phyloP scores from a whole-genome alignment of 2,329 filamentous ascomycete species.

The Xylaria sp. region DNA sequence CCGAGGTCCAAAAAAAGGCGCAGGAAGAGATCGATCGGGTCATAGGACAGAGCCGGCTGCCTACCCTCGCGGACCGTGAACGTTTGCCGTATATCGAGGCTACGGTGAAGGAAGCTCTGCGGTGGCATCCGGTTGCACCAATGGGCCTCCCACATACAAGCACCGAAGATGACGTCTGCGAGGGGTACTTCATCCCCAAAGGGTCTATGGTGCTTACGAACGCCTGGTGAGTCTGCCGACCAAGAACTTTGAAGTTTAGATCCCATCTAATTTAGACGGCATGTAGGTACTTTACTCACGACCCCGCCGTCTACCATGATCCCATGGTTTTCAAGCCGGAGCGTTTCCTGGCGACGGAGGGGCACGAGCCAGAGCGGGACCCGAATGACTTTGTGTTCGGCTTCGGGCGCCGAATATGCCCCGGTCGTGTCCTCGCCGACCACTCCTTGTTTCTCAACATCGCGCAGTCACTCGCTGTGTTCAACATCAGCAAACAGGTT shows the following conservation, averaged over 20 bases:
- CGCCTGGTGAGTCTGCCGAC: constrained; percentile 2
- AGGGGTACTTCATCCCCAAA: constrained; percentile 25
- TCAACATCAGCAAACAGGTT: constrained; percentile 44
- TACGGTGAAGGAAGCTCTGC: constrained; percentile 28
- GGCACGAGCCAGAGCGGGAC: constrained; percentile 35
- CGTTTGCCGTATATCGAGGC: constrained; percentile 34
- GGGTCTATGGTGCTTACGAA: constrained; percentile 7
- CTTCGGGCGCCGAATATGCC: constrained; percentile 42
- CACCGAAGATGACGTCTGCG: constrained; percentile 22
- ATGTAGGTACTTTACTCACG: constrained; percentile 57
- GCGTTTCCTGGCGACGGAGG: constrained; percentile 35
- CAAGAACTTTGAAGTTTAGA: neutral
- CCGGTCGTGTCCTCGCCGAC: constrained; percentile 39
- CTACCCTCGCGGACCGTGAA: constrained; percentile 27
- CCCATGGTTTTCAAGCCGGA: constrained; percentile 40
- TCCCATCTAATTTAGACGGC: neutral
- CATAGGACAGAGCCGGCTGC: constrained; percentile 34
- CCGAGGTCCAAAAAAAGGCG: constrained; percentile 46
- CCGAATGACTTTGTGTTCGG: constrained; percentile 37
- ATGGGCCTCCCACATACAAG: constrained; percentile 41
- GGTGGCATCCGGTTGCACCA: constrained; percentile 34
- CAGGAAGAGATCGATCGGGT: constrained; percentile 38
- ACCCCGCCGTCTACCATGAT: constrained; percentile 64
- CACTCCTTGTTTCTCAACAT: constrained; percentile 38
- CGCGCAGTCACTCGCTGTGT: constrained; percentile 50